Evolutionary conservation across 495 filamentous ascomycete species (phyloP), one percentile per base, ranked within the genome.

Genomic region (Aspergillus nanangensis): DNA sequence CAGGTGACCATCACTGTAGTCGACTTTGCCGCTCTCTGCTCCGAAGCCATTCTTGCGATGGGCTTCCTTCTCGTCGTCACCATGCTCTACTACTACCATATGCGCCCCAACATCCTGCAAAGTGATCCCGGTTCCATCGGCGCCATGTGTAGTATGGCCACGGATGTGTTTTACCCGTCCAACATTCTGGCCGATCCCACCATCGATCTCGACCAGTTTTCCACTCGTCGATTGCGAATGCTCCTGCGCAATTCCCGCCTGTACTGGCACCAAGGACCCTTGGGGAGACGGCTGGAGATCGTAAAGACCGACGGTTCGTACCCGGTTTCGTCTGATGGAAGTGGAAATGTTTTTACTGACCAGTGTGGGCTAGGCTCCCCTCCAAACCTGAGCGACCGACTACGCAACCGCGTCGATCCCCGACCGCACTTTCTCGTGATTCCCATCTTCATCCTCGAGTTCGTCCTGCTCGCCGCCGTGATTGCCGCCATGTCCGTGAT

Each of bases 381-480:
- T 0, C 54, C 64, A 1, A 46, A 53, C 32, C 38, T 66, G 9
- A 55, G 44, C 7, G 60, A 63, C 7, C 51, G 52, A 13, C 45
- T 58, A 17, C 57, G 55, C 22, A 53, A 40, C 2, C 63, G 51
- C 9, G 56, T 52, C 14, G 67, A 71, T 45, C 67, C 62, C 0
- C 61, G 62, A 58, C 67, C 67, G 7, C 67, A 71, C 36, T 71
- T 71, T 34, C 53, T 71, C 1, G 42, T 69, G 8, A 65, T 71
- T 8, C 67, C 67, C 2, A 59, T 71, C 39, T 71, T 71, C 35
- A 55, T 71, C 14, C 13, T 71, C 34, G 67, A 71, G 37, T 71
- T 67, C 10, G 44, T 67, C 11, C 55, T 63, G 3, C 41, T 71
- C 21, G 59, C 58, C 7, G 65, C 55, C 0, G 57, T 71, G 0